Percentiles rank a stretch among this genome's conserved stretches.
Conservation (phyloP, 2,329 filamentous ascomycete genomes). For the Zymoseptoria ardabiliae region DNA sequence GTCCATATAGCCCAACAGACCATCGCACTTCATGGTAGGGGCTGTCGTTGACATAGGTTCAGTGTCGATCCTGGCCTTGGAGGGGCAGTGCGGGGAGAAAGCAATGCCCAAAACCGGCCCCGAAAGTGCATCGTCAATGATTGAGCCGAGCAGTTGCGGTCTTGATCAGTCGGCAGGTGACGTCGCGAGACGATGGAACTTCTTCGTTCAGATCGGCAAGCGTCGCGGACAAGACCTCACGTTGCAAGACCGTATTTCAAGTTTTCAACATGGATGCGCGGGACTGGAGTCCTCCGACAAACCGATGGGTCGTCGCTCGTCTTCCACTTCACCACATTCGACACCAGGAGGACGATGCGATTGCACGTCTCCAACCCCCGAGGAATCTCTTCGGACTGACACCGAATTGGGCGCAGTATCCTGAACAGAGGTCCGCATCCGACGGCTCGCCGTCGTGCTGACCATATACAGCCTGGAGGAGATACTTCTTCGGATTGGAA, state of each 20-base stretch:
- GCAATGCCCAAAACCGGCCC: neutral
- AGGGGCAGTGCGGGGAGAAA: neutral
- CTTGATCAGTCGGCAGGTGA: neutral
- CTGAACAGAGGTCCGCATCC: neutral
- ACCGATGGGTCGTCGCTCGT: neutral
- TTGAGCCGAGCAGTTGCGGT: neutral
- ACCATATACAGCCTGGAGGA: neutral
- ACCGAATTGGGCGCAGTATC: neutral
- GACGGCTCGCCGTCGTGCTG: no score
- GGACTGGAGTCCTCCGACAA: neutral
- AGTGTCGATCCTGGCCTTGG: neutral
- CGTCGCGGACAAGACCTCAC: neutral
- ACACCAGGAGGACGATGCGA: neutral
- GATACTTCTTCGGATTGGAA: neutral
- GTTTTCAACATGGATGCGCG: neutral
- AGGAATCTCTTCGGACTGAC: neutral
- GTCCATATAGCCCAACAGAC: neutral
- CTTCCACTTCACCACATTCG: neutral
- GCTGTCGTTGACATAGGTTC: neutral
- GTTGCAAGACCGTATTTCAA: neutral
- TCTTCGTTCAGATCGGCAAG: neutral
- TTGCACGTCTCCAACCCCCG: neutral
- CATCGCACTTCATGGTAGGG: neutral
- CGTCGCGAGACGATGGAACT: neutral
- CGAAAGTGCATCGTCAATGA: neutral